Evolutionary conservation across 164 flowering plant genomes (phyloP).

Genomic region (Tetrastigma voinierianum): DNA sequence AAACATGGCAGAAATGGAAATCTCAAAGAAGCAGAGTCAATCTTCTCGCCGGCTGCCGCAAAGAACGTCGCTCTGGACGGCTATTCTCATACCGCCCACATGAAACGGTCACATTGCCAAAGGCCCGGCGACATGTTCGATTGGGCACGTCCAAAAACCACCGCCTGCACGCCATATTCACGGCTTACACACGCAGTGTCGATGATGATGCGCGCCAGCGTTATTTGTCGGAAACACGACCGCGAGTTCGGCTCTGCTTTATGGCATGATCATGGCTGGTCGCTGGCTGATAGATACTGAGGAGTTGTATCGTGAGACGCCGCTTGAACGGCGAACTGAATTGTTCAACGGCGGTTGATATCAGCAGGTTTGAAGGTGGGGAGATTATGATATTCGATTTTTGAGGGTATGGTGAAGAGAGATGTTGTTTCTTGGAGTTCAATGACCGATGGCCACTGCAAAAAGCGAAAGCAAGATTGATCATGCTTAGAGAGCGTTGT

Average conservation of each 20-base stretch:
- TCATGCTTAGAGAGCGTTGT: constrained; percentile 37
- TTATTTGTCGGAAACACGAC: no score
- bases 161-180: constrained; percentile 53
- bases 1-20: constrained; percentile 41
- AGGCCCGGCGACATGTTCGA: constrained; percentile 48
- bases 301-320: constrained; percentile 28
- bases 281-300: constrained; percentile 32
- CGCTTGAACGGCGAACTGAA: constrained; percentile 25
- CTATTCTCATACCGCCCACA: constrained; percentile 55
- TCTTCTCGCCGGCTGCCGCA: constrained; percentile 41
- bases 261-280: constrained; percentile 40
- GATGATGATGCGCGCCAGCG: constrained; percentile 22
- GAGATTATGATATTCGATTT: constrained; percentile 27
- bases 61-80: constrained; percentile 46
- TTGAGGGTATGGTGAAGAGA: constrained; percentile 32
- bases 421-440: constrained; percentile 52
- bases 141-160: constrained; percentile 41
- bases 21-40: constrained; percentile 35
- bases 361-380: constrained; percentile 39
- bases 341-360: constrained; percentile 36
- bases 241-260: no score
- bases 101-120: constrained; percentile 25
- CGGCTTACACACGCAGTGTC: constrained; percentile 31
- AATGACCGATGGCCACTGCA: constrained; percentile 44
- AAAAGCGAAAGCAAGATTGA: constrained; percentile 25